phyloP scores from a whole-genome alignment of 2,329 filamentous ascomycete species.

The Diaporthe capsici region DNA sequence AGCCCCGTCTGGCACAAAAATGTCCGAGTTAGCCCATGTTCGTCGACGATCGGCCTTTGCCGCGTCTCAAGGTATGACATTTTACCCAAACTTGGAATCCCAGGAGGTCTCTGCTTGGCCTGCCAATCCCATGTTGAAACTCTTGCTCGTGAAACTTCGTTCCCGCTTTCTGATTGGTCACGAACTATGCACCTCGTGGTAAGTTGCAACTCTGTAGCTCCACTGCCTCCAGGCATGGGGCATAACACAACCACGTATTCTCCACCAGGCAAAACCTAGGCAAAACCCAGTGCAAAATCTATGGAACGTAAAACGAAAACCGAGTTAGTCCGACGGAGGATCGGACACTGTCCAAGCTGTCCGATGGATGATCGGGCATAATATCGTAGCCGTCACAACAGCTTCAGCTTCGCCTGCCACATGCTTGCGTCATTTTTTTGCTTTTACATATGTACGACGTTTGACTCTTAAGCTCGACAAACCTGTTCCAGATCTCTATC shows the following conservation, averaged over 20 bases:
- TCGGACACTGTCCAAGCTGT: not conserved
- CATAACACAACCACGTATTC: not conserved
- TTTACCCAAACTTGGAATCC: not conserved
- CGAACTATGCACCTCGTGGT: not conserved
- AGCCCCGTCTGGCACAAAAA: not conserved
- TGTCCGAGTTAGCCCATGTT: not conserved
- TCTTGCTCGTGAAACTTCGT: not conserved
- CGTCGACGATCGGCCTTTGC: not conserved
- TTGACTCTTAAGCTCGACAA: not conserved
- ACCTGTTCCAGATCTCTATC: not conserved
- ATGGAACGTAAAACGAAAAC: not conserved
- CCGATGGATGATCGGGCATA: not conserved
- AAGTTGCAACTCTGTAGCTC: not conserved
- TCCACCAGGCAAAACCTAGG: not conserved
- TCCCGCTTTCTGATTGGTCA: not conserved
- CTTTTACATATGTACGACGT: not conserved
- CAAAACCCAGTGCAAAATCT: not conserved
- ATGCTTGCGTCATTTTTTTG: not conserved
- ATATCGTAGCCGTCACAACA: not conserved
- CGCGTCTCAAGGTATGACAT: not conserved
- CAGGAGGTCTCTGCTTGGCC: not conserved
- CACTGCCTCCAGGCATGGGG: not conserved
- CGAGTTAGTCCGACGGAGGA: not conserved
- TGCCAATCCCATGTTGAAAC: too few relatives aligned
- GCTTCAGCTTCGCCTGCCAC: not conserved